Evolutionary conservation across 2,329 filamentous ascomycete genomes (phyloP).

Genomic region (Pestalotiopsis sp.): DNA sequence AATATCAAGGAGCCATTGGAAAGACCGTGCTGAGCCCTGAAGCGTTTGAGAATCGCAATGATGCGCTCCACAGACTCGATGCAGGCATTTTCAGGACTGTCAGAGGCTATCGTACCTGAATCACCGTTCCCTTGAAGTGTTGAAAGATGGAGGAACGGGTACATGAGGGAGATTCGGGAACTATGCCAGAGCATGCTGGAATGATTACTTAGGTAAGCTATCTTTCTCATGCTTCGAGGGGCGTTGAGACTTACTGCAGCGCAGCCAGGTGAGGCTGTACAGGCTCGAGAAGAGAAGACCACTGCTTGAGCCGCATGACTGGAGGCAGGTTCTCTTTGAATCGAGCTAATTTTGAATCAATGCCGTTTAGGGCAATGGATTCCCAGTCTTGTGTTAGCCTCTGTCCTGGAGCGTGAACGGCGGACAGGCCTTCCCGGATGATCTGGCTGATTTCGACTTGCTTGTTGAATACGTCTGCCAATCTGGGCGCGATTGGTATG

Average conservation of each 20-base stretch:
- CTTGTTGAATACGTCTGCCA: constrained; percentile 3
- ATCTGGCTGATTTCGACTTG: constrained; percentile 9
- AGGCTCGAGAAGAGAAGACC: not conserved
- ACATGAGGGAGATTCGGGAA: not conserved
- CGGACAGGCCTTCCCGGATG: constrained; percentile 4
- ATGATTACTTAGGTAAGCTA: not conserved
- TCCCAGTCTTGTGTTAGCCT: not conserved
- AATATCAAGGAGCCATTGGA: not conserved
- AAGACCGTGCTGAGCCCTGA: constrained; percentile 4
- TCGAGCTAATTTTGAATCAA: not conserved
- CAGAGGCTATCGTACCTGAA: not conserved
- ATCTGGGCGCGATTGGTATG: not conserved
- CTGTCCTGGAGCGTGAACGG: not conserved
- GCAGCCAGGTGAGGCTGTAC: constrained; percentile 1
- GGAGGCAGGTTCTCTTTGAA: constrained; percentile 1
- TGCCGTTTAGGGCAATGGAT: not conserved
- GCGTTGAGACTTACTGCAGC: not conserved
- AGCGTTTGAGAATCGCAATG: constrained; percentile 3
- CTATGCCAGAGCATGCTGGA: not conserved
- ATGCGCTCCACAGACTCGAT: constrained; percentile 4
- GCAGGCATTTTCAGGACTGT: not conserved
- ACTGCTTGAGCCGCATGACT: constrained; percentile 3
- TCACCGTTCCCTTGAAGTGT: not conserved
- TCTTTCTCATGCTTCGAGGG: not conserved
- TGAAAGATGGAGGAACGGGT: not conserved